Evolutionary conservation across 768 basidiomycete species (phyloP), one percentile per base, ranked within the genome.

Genomic region (Megacollybia marginata): DNA sequence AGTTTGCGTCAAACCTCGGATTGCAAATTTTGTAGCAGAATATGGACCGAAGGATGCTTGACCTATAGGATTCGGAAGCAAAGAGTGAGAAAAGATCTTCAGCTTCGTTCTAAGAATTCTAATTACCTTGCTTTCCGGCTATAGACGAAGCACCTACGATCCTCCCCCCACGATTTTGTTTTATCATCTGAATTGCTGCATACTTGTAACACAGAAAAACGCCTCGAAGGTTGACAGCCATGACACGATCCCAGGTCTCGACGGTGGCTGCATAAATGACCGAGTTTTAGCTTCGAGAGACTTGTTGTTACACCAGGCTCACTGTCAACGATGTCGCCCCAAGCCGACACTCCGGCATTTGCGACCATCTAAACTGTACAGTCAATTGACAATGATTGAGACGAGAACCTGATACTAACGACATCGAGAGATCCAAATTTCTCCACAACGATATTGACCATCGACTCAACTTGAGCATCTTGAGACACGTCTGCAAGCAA

Each of bases 1-100:
- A 10, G 60, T 49, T 46, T 73, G 71, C 0, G 72, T 72, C 20
- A 75, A 44, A 1, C 69, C 65, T 20, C 72, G 61, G 4, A 74
- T 55, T 0, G 71, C 69, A 51, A 71, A 72, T 53, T 75, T 74
- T 0, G 64, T 61, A 0, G 64, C 59, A 34, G 59, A 56, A 46
- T 74, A 75, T 0, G 61, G 54, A 42, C 6, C 19, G 2, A 9
- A n/a, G 32, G 20, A 19, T 42, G 42, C 20, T 15, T 31, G 9
- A 19, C 15, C 9, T 23, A 9, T 12, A 10, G 10, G 20, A 19
- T 11, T 12, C 11, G 10, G 9, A 44, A 10, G 10, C 11, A 44
- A 19, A 10, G 9, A 44, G 12, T 12, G n/a, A n/a, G n/a, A n/a
- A n/a, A n/a, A n/a, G n/a, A n/a, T n/a, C n/a, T n/a, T n/a, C n/a